Base-by-base conservation (phyloP, 73 alveolate genomes). In the Strombidium stylifer region DNA sequence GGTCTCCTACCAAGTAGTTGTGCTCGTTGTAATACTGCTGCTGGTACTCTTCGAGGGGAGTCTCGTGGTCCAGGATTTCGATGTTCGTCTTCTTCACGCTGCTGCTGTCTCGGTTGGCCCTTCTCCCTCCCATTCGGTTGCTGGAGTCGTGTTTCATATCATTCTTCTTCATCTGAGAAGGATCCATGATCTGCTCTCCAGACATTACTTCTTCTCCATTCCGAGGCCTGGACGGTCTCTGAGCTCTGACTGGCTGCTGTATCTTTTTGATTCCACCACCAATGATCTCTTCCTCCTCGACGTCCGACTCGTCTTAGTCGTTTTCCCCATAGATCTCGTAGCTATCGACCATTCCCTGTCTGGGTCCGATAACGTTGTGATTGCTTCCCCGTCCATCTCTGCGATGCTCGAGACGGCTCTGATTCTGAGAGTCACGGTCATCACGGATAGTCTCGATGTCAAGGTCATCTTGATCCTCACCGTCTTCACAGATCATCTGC, bases 51-150 rank as follows among this genome's bases (percentile, higher is more conserved):
- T 57, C n/a, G 8, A 60, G 37, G 6, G 74, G 61, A 27, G 51
- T 40, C 35, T 60, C 74, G 42, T 60, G 61, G 25, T 60, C 74
- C 2, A 60, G 60, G 15, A 60, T 60, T 42, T 60, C 74, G 11
- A 60, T 42, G 25, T 25, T 37, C 19, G 50, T 60, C 27, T 60
- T 37, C 60, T 60, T 57, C 18, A 20, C 10, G 23, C 56, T 57
- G 36, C 23, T 32, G 57, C 37, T 37, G 3, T 57, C 56, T 26
- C 42, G 14, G 23, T 57, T 15, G 20, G 45, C 8, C 12, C 15
- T 35, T 10, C 45, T 8, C 45, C n/a, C n/a, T n/a, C n/a, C n/a
- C n/a, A n/a, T n/a, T n/a, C n/a, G n/a, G n/a, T n/a, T n/a, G n/a
- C n/a, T n/a, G n/a, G n/a, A n/a, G n/a, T 32, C n/a, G 42, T 4